A percentile compares a stretch with the other conserved stretches of the same genome.
Conservation (phyloP, 441 rosid species). For the Monsonia emarginata region DNA sequence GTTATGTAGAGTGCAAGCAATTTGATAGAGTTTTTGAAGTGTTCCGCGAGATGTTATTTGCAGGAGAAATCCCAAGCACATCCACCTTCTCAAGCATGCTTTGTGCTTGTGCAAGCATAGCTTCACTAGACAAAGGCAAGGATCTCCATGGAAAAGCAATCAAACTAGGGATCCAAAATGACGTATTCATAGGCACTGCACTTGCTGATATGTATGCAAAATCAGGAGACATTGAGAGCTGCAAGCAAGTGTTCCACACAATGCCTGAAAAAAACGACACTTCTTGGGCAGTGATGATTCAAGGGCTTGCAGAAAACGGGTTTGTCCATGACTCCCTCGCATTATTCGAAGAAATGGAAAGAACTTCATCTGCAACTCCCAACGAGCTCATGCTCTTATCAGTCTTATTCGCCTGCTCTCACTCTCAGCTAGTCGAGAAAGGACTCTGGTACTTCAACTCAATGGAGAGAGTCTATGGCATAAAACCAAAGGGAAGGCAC, state of each 20-base stretch:
- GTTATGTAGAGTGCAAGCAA: slow-evolving; percentile 35
- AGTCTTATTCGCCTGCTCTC: slow-evolving; percentile 55
- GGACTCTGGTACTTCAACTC: slow-evolving; percentile 37
- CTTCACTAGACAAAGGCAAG: slow-evolving; percentile 47
- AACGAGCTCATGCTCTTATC: slow-evolving; percentile 41
- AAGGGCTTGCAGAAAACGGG: slow-evolving; percentile 52
- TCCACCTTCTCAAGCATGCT: slow-evolving; percentile 45
- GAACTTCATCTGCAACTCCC: slow-evolving; percentile 24
- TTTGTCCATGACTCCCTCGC: slow-evolving; percentile 33
- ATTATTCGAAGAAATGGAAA: slow-evolving; percentile 39
- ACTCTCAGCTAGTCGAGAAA: slow-evolving; percentile 42
- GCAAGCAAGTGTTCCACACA: slow-evolving; percentile 32
- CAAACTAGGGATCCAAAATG: slow-evolving; percentile 34
- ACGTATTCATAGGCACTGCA: slow-evolving; percentile 43
- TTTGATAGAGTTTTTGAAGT: slow-evolving; percentile 34
- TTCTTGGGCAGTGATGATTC: slow-evolving; percentile 51
- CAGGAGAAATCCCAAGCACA: slow-evolving; percentile 32
- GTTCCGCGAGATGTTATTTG: slow-evolving; percentile 38
- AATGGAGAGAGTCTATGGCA: slow-evolving; percentile 34
- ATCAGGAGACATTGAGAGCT: slow-evolving; percentile 42
- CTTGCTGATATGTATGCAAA: slow-evolving; percentile 59
- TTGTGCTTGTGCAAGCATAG: slow-evolving; percentile 36
- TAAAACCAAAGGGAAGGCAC: slow-evolving; percentile 38
- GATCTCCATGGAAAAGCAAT: slow-evolving; percentile 41
- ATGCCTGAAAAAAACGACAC: slow-evolving; percentile 36